Base-by-base conservation (phyloP, 768 basidiomycete species). In the Rhodotorula graminis region DNA sequence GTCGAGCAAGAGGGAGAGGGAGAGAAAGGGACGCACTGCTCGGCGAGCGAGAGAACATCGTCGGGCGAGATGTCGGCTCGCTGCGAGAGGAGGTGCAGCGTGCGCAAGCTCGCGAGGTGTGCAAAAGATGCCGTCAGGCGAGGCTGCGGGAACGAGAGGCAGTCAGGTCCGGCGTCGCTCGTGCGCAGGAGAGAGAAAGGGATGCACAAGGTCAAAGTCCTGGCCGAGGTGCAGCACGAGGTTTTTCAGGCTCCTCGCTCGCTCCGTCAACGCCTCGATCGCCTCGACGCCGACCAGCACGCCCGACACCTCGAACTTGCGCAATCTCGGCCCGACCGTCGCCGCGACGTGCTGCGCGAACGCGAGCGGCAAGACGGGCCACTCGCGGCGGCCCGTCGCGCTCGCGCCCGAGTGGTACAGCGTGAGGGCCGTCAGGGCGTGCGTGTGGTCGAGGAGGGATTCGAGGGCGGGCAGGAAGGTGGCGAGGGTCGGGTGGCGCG, bases 271-370 rank as follows among this genome's bases (percentile, higher is more conserved):
- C 3, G 12, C 19, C 42, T 71, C 62, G 40, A 71, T 49, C 12
- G 68, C 52, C 7, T 64, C 63, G 42, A 71, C 55, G 4, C 27
- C 15, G 9, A 68, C 50, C 40, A 74, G 40, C 15, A 71, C 63
- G 25, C 65, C 69, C 16, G 66, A 71, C 2, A 70, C 33, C 64
- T 71, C 73, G 42, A 76, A 65, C 55, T 76, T 76, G 33, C 71
- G 59, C 69, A 72, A 27, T 9, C n/a, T 11, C 2, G 5, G 9
- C 1, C 74, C 74, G 9, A 66, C 61, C 50, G 37, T 46, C 16
- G 9, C n/a, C 1, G 63, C 57, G 11, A 75, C 14, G 47, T 44
- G 46, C 33, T 49, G 25, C 1, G 72, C 52, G 19, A 72, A 69
- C 0, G 18, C 33, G 5, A 15, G 12, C 5, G 68, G 61, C 0